Base-by-base conservation (phyloP, 1,139 yeast species). In the Nakaseomyces uthaithaninus region DNA sequence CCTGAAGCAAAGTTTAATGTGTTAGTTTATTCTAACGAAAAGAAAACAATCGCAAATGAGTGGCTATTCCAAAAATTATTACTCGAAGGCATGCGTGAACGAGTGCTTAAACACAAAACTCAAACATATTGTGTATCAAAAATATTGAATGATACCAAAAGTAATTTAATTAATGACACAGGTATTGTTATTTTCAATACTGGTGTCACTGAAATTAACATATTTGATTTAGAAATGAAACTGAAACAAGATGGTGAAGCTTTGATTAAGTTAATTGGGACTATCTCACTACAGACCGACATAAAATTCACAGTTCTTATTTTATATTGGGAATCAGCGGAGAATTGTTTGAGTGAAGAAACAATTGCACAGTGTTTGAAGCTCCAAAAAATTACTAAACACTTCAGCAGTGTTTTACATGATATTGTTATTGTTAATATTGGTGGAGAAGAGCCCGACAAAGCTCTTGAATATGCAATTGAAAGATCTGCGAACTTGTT, bases 251-350 rank as follows among this genome's bases (percentile, higher is more conserved):
- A 64, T 37, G 65, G 60, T 16, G 54, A 54, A 25, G 51, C 55
- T 16, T 42, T 65, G 31, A 56, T 53, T 15, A 66, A 63, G 34
- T 42, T 65, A 18, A 45, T 63, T 3, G 54, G 61, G 18, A 64
- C 62, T 3, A 51, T 60, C n/a, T 52, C 62, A 3, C 40, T 61
- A 15, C 58, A 62, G 37, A 55, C 65, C 5, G 59, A 56, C 31
- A 54, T 49, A 27, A 55, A 57, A 37, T 60, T 65, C 42, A 58
- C 59, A 30, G 42, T 66, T 7, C 20, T 64, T 19, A 45, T 66
- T 2, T 44, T 64, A 3, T 63, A 58, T 42, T 65, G 70, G 70
- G 66, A 63, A 35, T 54, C 66, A 11, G 52, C 59, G 4, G 61
- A 62, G 27, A 55, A 54, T 5, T 50, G 52, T 7, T 40, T 54